These are phyloP conservation scores for Agarophyton chilense DNA, from an alignment of 23 red algal genomes.

Conservation along the genomic window DNA sequence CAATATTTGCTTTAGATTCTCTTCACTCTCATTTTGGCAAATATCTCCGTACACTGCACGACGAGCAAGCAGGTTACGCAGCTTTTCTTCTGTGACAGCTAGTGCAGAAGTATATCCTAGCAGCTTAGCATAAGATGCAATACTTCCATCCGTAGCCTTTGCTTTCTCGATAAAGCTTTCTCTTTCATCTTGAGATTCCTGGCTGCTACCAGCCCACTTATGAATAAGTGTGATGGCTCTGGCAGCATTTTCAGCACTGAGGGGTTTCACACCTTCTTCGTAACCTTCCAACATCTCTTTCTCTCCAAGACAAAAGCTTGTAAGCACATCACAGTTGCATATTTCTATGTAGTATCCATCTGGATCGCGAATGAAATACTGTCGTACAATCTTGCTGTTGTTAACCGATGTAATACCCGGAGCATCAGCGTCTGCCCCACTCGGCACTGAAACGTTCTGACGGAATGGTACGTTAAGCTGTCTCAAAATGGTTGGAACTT, in stretches of 20 bases:
- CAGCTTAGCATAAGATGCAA: neutral
- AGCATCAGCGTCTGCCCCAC: neutral
- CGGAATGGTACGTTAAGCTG: constrained; percentile 26
- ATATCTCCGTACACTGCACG: constrained; percentile 44
- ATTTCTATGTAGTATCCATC: constrained; percentile 64
- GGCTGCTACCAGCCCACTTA: neutral
- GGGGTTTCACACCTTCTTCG: neutral
- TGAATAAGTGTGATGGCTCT: neutral
- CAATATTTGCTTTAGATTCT: neutral
- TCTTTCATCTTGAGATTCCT: neutral
- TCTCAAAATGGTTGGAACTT: neutral
- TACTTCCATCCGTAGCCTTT: neutral
- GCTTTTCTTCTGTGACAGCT: neutral
- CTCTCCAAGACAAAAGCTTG: constrained; percentile 17
- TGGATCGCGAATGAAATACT: constrained; percentile 57
- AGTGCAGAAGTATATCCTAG: constrained; percentile 19
- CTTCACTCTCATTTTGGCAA: constrained; percentile 48
- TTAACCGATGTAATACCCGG: neutral
- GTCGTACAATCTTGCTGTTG: constrained; percentile 12
- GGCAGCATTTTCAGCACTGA: neutral
- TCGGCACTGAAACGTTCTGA: constrained; percentile 56
- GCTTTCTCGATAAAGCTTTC: neutral
- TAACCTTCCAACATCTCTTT: constrained; percentile 10
- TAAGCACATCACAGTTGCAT: constrained; percentile 39
- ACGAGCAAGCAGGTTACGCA: neutral